These are phyloP conservation scores for Diaporthe humulicola DNA, from an alignment of 2,329 filamentous ascomycete species.

Conservation along the genomic window DNA sequence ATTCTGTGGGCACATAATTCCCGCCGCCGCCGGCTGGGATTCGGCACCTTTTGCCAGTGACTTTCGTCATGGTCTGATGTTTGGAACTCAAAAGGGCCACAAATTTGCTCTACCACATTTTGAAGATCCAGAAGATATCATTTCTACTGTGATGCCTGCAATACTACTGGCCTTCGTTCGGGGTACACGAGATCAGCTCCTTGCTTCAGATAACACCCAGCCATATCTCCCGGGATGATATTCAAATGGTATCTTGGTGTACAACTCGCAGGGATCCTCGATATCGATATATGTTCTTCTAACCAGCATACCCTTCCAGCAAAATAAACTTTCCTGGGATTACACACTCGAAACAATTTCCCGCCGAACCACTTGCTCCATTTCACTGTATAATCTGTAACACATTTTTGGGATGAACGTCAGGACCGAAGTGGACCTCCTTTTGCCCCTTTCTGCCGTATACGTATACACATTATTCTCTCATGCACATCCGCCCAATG, in stretches of 20 bases:
- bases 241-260: background rate
- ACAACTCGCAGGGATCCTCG: background rate
- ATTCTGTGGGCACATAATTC: conserved; percentile 10
- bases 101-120: background rate
- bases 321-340: conserved; percentile 24
- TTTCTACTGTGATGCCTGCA: background rate
- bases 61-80: background rate
- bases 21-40: background rate
- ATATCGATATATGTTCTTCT: background rate
- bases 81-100: background rate
- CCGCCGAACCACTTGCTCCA: background rate
- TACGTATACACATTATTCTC: background rate
- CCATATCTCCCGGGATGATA: background rate
- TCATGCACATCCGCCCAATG: background rate
- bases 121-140: background rate
- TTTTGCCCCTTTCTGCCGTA: background rate
- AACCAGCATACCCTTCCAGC: background rate
- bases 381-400: background rate
- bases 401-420: background rate
- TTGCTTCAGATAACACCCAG: background rate
- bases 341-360: conserved; percentile 10
- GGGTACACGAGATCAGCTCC: background rate
- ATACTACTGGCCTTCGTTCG: background rate
- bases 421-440: background rate
- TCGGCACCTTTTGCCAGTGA: background rate